Percentiles rank a stretch among this genome's conserved stretches.
Evolutionary conservation across 2,329 filamentous ascomycete species (phyloP).

Genomic region (Basipetospora chlamydospora): DNA sequence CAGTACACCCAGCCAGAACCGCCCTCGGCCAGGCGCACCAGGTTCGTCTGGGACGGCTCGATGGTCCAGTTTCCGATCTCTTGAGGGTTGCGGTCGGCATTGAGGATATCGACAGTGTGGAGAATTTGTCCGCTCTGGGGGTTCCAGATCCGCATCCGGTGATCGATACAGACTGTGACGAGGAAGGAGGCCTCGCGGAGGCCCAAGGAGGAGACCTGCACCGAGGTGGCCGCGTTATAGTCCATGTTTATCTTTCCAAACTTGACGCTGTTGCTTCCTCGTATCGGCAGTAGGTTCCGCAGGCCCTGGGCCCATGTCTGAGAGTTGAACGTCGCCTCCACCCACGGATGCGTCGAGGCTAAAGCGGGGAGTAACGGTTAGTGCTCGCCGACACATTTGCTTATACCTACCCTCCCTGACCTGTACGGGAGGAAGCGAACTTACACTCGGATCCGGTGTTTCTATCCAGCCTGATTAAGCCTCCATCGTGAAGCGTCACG

Average conservation of each 20-base stretch:
- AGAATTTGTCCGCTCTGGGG: conserved; percentile 65
- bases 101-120: conserved; percentile 63
- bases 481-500: conserved; percentile 67
- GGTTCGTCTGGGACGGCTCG: conserved; percentile 61
- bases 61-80: conserved; percentile 62
- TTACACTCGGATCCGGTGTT: conserved; percentile 32
- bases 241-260: conserved; percentile 53
- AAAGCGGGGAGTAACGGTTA: background rate
- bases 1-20: conserved; percentile 40
- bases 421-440: conserved; percentile 9
- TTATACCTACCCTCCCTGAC: background rate
- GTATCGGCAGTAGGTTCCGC: conserved; percentile 51
- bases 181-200: conserved; percentile 36
- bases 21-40: conserved; percentile 57
- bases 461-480: conserved; percentile 56
- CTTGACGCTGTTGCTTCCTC: conserved; percentile 46
- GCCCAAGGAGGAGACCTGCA: conserved; percentile 37
- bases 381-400: no score
- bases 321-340: conserved; percentile 58
- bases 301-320: conserved; percentile 57
- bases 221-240: conserved; percentile 50
- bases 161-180: conserved; percentile 79
- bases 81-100: conserved; percentile 48
- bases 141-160: conserved; percentile 83
- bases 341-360: conserved; percentile 37